phyloP scores from a whole-genome alignment of 352 stramenopile species.

The Phytopythium aichiense region DNA sequence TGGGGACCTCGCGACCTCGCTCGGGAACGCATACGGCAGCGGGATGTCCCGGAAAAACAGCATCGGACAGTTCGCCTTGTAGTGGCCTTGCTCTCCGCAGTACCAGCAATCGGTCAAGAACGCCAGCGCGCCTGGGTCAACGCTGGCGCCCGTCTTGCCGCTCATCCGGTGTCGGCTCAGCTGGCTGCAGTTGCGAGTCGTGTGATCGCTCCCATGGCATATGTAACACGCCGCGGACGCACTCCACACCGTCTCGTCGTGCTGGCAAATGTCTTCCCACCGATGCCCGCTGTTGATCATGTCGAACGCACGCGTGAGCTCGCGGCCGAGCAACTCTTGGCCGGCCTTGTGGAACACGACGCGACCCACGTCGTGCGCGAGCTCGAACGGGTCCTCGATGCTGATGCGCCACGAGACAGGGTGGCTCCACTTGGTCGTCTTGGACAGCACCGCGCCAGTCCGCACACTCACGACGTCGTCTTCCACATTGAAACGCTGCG shows the following conservation, averaged over 20 bases:
- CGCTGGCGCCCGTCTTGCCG: neutral
- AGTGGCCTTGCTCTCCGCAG: conserved; percentile 64
- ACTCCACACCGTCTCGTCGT: conserved; percentile 49
- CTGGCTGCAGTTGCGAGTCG: conserved; percentile 49
- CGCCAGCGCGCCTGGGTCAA: conserved; percentile 11
- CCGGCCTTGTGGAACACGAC: conserved; percentile 74
- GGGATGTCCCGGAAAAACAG: conserved; percentile 54
- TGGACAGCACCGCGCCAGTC: conserved; percentile 52
- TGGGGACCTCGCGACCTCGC: neutral
- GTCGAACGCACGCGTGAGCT: conserved; percentile 61
- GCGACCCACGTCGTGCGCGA: conserved; percentile 71
- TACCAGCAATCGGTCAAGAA: conserved; percentile 71
- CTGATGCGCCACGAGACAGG: conserved; percentile 68
- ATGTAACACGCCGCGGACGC: conserved; percentile 59
- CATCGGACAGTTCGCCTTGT: conserved; percentile 73
- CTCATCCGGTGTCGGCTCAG: conserved; percentile 18
- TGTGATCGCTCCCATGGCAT: conserved; percentile 44
- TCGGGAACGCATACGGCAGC: conserved; percentile 9
- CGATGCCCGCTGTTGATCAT: conserved; percentile 40
- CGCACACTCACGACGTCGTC: conserved; percentile 93
- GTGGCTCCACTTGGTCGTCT: conserved; percentile 70
- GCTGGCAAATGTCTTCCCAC: conserved; percentile 48
- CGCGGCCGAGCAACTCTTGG: conserved; percentile 49
- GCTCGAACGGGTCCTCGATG: conserved; percentile 86
- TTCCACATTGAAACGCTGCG: conserved; percentile 94